Evolutionary conservation across 306 rosid species (phyloP).

Genomic region (Citrullus amarus): DNA sequence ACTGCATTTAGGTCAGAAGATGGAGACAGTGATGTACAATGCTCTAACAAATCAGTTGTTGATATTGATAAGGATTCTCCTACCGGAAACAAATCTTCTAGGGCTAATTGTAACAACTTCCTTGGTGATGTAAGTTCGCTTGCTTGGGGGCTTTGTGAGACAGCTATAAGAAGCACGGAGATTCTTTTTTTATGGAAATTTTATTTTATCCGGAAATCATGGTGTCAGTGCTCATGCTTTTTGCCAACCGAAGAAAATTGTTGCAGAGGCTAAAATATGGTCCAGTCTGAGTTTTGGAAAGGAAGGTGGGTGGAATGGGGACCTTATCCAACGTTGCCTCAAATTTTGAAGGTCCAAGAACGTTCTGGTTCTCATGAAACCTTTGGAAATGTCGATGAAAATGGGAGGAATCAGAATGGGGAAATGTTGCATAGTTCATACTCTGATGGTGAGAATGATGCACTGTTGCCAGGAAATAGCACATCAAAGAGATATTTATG

Average conservation of each 20-base stretch:
- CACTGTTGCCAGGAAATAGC: constrained; percentile 18
- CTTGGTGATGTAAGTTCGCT: constrained; percentile 68
- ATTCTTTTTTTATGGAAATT: constrained; percentile 57
- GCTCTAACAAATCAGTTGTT: constrained; percentile 32
- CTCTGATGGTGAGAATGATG: constrained; percentile 7
- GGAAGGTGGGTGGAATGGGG: constrained; percentile 94
- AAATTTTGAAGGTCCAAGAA: constrained; percentile 25
- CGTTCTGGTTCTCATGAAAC: constrained; percentile 25
- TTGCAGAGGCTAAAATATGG: constrained; percentile 17
- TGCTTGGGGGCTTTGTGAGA: constrained; percentile 77
- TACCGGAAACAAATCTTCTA: constrained; percentile 27
- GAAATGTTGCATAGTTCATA: constrained; percentile 13
- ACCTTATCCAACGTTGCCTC: constrained; percentile 29
- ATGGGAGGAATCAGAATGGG: constrained; percentile 24
- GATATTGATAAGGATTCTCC: constrained; percentile 22
- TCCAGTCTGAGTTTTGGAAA: constrained; percentile 33
- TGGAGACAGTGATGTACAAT: constrained; percentile 29
- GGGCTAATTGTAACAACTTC: constrained; percentile 31
- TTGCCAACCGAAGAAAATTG: constrained; percentile 21
- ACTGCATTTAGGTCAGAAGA: constrained; percentile 21
- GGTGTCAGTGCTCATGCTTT: constrained; percentile 83
- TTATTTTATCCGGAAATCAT: constrained; percentile 66
- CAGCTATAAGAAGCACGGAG: constrained; percentile 45
- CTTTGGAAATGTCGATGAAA: constrained; percentile 19
- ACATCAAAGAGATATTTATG: constrained; percentile 47